phyloP scores from a whole-genome alignment of 352 stramenopile genomes.

The Peronospora destructor region DNA sequence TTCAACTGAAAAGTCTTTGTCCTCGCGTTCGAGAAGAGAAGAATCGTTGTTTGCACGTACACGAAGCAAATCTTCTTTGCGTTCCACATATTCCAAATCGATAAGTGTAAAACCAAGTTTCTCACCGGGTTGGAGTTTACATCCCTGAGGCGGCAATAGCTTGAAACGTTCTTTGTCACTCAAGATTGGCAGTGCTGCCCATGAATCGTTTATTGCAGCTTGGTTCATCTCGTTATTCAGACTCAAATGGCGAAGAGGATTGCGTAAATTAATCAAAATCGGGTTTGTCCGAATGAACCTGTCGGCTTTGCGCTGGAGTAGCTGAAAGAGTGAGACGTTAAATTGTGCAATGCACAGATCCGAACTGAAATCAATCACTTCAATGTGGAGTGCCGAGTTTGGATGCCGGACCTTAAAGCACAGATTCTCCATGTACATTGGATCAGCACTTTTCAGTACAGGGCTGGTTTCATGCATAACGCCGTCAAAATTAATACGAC shows the following conservation, averaged over 20 bases:
- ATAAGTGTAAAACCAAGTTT: constrained; percentile 54
- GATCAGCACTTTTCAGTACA: constrained; percentile 80
- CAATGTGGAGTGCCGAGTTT: constrained; percentile 54
- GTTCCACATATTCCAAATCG: constrained; percentile 60
- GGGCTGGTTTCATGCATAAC: constrained; percentile 73
- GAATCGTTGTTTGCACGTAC: constrained; percentile 48
- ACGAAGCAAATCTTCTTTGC: constrained; percentile 64
- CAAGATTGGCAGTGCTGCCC: constrained; percentile 26
- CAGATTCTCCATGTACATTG: constrained; percentile 80
- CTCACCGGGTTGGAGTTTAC: constrained; percentile 29
- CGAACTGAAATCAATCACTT: constrained; percentile 82
- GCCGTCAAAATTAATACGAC: constrained; percentile 57
- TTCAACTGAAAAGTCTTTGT: constrained; percentile 77
- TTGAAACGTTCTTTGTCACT: constrained; percentile 44
- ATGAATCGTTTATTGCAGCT: constrained; percentile 33
- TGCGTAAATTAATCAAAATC: constrained; percentile 39
- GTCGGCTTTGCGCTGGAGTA: constrained; percentile 71
- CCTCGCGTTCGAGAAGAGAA: constrained; percentile 49
- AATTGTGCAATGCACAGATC: constrained; percentile 66
- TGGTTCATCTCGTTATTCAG: constrained; percentile 36
- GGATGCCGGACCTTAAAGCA: constrained; percentile 62
- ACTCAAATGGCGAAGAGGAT: constrained; percentile 39
- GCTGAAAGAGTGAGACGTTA: constrained; percentile 65
- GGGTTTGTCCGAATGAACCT: constrained; percentile 46
- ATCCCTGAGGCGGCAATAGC: constrained; percentile 28